Percentiles rank a stretch among this genome's conserved stretches.
phyloP scores from a whole-genome alignment of 768 basidiomycete species.

The Pleurotus giganteus region DNA sequence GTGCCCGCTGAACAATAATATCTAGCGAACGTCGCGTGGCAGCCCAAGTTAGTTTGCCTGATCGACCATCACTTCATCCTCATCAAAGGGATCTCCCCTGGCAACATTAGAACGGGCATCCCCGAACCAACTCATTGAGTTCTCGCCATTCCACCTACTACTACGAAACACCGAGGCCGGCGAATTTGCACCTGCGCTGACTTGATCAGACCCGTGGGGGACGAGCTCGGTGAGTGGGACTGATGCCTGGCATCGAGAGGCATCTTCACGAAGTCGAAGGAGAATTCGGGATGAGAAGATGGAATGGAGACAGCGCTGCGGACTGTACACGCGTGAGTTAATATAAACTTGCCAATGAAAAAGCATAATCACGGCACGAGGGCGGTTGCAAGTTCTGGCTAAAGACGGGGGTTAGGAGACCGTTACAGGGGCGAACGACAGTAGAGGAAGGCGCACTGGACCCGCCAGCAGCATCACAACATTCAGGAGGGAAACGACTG shows the following conservation, averaged over 20 bases:
- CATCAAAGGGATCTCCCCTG: not conserved
- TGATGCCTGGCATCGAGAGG: not conserved
- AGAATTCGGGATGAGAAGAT: constrained; percentile 7
- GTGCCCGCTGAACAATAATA: too few relatives aligned
- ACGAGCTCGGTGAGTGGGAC: not conserved
- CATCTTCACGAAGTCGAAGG: constrained; percentile 4
- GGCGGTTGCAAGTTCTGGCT: too few relatives aligned
- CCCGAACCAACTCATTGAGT: not conserved
- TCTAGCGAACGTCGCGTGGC: too few relatives aligned
- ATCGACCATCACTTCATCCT: too few relatives aligned
- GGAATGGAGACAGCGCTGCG: not conserved
- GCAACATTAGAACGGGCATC: not conserved
- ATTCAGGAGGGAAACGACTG: not conserved
- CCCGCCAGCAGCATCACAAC: not conserved
- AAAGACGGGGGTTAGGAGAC: too few relatives aligned
- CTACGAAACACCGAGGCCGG: not conserved
- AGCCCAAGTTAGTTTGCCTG: too few relatives aligned
- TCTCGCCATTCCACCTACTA: not conserved
- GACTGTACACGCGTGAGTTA: not conserved
- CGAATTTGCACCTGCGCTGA: not conserved
- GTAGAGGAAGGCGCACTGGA: not conserved
- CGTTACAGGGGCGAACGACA: not conserved
- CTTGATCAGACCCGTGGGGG: too few relatives aligned
- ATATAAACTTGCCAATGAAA: too few relatives aligned
- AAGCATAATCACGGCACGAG: not conserved